These are phyloP conservation scores for Cercospora sp. DNA, from an alignment of 2,329 filamentous ascomycete genomes.

Conservation along the genomic window DNA sequence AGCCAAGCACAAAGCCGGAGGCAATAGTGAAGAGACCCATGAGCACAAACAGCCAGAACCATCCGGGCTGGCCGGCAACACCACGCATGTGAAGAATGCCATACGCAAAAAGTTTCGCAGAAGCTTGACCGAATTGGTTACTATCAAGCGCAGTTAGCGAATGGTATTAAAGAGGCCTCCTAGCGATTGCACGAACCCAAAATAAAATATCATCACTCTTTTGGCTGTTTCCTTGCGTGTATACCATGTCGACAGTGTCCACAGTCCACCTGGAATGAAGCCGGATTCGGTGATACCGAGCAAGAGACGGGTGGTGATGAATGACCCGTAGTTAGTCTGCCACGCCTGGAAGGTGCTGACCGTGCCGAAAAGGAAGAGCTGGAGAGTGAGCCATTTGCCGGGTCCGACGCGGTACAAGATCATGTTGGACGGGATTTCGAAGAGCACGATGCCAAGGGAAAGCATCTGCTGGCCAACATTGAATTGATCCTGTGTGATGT, in stretches of 20 bases:
- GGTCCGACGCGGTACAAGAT: conserved; percentile 41
- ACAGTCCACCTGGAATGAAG: conserved; percentile 52
- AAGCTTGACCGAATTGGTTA: conserved; percentile 46
- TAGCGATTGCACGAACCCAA: conserved; percentile 30
- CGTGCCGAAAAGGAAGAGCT: conserved; percentile 42
- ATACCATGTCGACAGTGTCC: conserved; percentile 53
- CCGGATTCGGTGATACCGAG: conserved; percentile 45
- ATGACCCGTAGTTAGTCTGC: conserved; percentile 42
- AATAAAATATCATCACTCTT: conserved; percentile 49
- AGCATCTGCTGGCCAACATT: conserved; percentile 40
- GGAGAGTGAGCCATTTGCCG: conserved; percentile 42
- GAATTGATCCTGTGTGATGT: conserved; percentile 38
- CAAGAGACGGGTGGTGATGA: conserved; percentile 43
- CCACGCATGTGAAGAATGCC: conserved; percentile 40
- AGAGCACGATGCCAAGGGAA: conserved; percentile 38
- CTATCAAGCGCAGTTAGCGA: conserved; percentile 19
- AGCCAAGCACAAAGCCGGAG: conserved; percentile 38
- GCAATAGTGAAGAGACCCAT: conserved; percentile 40
- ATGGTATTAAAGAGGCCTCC: no score
- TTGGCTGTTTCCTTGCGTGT: conserved; percentile 50
- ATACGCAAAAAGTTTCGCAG: conserved; percentile 47
- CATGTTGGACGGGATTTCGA: conserved; percentile 38
- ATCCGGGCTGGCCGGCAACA: conserved; percentile 26
- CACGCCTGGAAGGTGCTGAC: conserved; percentile 47
- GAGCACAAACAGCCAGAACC: conserved; percentile 36